phyloP scores from a whole-genome alignment of 2,329 filamentous ascomycete species.

The Venturia nashicola region DNA sequence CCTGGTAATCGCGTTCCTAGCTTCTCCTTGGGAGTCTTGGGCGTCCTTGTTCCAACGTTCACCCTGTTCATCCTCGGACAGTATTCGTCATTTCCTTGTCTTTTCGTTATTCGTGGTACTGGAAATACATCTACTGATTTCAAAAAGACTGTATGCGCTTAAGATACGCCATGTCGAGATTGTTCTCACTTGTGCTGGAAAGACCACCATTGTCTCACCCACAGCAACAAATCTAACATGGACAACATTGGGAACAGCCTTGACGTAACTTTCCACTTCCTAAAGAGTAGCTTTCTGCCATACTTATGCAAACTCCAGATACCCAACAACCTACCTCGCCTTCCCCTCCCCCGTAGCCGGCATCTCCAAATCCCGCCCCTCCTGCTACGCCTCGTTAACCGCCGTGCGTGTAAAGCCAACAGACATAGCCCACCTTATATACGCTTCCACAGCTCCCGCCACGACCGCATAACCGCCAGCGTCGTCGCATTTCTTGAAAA shows the following conservation, averaged over 20 bases:
- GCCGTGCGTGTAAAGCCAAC: background rate
- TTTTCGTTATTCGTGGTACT: background rate
- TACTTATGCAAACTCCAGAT: background rate
- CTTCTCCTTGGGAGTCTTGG: background rate
- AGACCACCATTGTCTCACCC: background rate
- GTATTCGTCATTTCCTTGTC: background rate
- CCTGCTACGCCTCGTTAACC: slow-evolving; percentile 2
- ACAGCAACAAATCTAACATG: background rate
- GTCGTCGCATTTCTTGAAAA: background rate
- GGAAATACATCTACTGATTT: too few species aligned
- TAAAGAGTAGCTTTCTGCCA: background rate
- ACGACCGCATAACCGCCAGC: background rate
- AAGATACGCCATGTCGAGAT: background rate
- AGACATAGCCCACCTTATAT: background rate
- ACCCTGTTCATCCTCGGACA: too few species aligned
- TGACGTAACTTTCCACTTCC: background rate
- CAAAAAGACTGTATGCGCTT: too few species aligned
- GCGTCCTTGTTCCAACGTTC: too few species aligned
- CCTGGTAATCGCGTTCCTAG: background rate
- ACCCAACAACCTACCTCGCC: slow-evolving; percentile 9
- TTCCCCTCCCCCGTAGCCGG: background rate
- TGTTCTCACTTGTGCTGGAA: background rate
- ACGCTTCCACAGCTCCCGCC: background rate
- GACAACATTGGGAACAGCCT: slow-evolving; percentile 3
- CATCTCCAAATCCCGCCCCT: background rate